A percentile compares a stretch with the other conserved stretches of the same genome.
phyloP scores from a whole-genome alignment of 805 yeast species.

The Candida manassasensis region DNA sequence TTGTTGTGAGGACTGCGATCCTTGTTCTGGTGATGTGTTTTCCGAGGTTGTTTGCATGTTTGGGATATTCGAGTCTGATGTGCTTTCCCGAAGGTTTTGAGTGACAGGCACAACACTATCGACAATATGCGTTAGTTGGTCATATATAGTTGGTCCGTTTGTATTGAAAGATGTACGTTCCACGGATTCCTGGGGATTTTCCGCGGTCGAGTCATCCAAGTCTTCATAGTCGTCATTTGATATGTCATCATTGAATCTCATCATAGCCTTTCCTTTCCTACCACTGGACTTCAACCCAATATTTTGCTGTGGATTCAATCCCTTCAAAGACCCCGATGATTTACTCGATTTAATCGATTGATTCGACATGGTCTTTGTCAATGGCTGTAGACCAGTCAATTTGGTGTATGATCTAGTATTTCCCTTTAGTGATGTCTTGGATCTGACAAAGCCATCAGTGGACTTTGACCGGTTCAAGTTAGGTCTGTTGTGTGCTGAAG shows the following conservation, averaged over 20 bases:
- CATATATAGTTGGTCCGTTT: slow-evolving; percentile 8
- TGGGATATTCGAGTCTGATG: neutral
- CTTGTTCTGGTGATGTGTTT: neutral
- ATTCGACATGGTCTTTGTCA: slow-evolving; percentile 30
- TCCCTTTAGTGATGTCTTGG: slow-evolving; percentile 22
- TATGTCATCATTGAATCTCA: slow-evolving; percentile 33
- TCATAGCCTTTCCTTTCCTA: slow-evolving; percentile 35
- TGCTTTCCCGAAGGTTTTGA: neutral
- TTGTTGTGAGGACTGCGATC: neutral
- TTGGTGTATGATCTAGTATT: slow-evolving; percentile 36
- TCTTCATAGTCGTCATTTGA: slow-evolving; percentile 37
- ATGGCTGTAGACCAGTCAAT: slow-evolving; percentile 31
- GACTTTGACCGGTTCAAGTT: slow-evolving; percentile 35
- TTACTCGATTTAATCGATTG: slow-evolving; percentile 27
- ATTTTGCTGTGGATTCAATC: slow-evolving; percentile 9
- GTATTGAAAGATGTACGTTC: slow-evolving; percentile 2
- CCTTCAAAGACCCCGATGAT: slow-evolving; percentile 32
- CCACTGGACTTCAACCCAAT: slow-evolving; percentile 34
- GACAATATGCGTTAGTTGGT: slow-evolving; percentile 9
- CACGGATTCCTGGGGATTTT: neutral
- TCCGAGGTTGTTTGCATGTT: neutral
- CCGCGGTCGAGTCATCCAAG: slow-evolving; percentile 11
- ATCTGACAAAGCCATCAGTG: slow-evolving; percentile 32
- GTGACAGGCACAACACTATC: slow-evolving; percentile 4
- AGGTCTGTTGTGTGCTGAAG: slow-evolving; percentile 20